These are phyloP conservation scores for Quercus lobata DNA, from an alignment of 331 rosid species.

Conservation along the genomic window DNA sequence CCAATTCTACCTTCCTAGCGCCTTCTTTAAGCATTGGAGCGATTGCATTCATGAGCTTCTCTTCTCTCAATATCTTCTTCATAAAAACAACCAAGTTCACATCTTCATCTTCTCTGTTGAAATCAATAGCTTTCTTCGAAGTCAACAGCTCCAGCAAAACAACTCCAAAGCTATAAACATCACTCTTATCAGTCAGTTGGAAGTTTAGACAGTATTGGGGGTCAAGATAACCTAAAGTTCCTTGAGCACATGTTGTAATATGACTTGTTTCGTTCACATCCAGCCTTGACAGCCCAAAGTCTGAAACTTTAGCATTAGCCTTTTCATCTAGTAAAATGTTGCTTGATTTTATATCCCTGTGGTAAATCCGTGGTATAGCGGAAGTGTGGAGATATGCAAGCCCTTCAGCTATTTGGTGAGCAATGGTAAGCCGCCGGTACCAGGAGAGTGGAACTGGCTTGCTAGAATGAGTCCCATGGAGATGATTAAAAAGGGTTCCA, in stretches of 20 bases:
- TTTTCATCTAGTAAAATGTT: too few relatives aligned
- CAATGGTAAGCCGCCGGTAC: slow-evolving; percentile 26
- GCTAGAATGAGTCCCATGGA: slow-evolving; percentile 6
- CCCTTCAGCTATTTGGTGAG: slow-evolving; percentile 34
- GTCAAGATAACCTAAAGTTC: slow-evolving; percentile 30
- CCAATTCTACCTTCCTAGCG: slow-evolving; percentile 31
- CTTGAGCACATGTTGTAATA: slow-evolving; percentile 35
- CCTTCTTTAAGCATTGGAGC: slow-evolving; percentile 28
- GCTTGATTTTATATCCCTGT: too few relatives aligned
- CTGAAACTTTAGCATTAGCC: too few relatives aligned
- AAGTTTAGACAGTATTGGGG: slow-evolving; percentile 37
- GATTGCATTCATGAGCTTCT: slow-evolving; percentile 27
- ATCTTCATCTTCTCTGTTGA: slow-evolving; percentile 44
- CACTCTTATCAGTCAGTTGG: slow-evolving; percentile 39
- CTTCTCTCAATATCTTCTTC: slow-evolving; percentile 34
- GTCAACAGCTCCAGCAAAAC: slow-evolving; percentile 44
- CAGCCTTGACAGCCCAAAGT: background rate
- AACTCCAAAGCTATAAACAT: slow-evolving; percentile 44
- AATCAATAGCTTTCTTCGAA: slow-evolving; percentile 42
- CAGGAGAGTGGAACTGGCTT: slow-evolving; percentile 24
- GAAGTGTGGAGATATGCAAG: slow-evolving; percentile 36
- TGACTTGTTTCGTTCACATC: slow-evolving; percentile 28
- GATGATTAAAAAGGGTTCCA: slow-evolving; percentile 38
- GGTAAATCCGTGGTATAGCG: slow-evolving; percentile 25
- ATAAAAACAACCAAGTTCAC: slow-evolving; percentile 42